Base-by-base conservation (phyloP, 2,329 filamentous ascomycete species). In the Coniochaeta ligniaria region DNA sequence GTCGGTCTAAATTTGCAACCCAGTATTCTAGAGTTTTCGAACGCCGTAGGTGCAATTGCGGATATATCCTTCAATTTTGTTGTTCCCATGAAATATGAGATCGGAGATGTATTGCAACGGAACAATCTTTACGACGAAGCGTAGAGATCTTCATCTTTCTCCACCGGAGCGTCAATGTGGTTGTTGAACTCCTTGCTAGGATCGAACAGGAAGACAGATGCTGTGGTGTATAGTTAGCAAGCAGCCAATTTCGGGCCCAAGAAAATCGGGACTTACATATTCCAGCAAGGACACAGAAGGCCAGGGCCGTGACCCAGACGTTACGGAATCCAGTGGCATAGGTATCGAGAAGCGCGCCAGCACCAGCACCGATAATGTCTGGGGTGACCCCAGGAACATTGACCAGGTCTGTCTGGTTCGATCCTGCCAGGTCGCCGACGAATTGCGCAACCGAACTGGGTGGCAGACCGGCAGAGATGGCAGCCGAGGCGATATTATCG, bases 131-230 rank as follows among this genome's bases (percentile, higher is more conserved):
- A 52, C 22, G 22, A 52, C 6, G 47, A 52, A 52, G 22, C 24
- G 12, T 63, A 64, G 14, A 65, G 61, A 26, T 66, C 65, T 50
- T 70, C 65, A 38, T 70, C 69, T 58, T 72, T 71, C 62, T 75
- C 73, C 3, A 72, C 66, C 1, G 74, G 73, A 20, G 69, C 70
- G 60, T 76, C 74, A 35, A 75, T 73, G 38, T 69, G 70, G 64
- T 69, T 74, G 60, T 73, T 75, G 63, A 75, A 74, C 50, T 75
- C 73, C 58, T 70, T 68, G 20, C 63, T 67, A 1, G 69, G 72
- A 55, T 76, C 73, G 12, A 70, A 61, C 7, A 76, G 50, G 60
- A 74, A 72, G 14, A 66, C 52, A 24, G 64, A 61, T 58, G 61
- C 59, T 61, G n/a, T 54, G 31, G 17, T 2, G 3, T 11, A 47